Base-by-base conservation (phyloP, 2,329 filamentous ascomycete species). In the Cyphellophora europaea region DNA sequence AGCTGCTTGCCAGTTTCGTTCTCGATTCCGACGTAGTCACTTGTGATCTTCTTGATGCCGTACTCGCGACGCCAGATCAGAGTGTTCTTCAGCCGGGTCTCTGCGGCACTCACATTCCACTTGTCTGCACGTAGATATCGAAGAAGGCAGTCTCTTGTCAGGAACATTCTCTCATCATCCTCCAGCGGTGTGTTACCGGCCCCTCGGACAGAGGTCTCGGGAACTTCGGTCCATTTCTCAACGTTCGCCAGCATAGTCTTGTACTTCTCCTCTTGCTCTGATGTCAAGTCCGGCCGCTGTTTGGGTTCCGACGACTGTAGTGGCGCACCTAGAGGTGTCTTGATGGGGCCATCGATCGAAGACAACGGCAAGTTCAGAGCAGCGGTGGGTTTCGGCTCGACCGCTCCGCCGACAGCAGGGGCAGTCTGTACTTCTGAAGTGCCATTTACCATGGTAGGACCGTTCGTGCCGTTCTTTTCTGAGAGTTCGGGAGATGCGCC, bases 1-100 rank as follows among this genome's bases (percentile, higher is more conserved):
- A 94, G 71, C 59, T 96, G 89, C 68, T 98, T 98, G 48, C 91
- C 91, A 6, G 89, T 96, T 65, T 89, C 87, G 58, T 95, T 93
- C 67, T 98, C 91, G 10, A 83, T 77, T 1, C 82, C 86, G 52
- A 96, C 89, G 62, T 93, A 82, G 6, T 95, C 88, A 6, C 82
- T 69, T 0, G 85, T 88, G 37, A 62, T 55, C 35, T 73, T 77
- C 41, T 83, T 75, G 38, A 93, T 69, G 31, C 86, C 87, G 53
- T 93, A 98, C 53, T 94, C 87, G 37, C 89, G 74, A 30, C 91
- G 77, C 91, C 91, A 98, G 41, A 75, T 72, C 38, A 96, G 63
- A 0, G 89, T 95, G 29, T 74, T 74, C 48, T 80, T 77, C 27
- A 96, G 61, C n/a, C 91, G 81, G 55, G 80, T 82, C 47, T 80